Percentiles rank a stretch among this genome's conserved stretches.
Evolutionary conservation across 2,329 filamentous ascomycete species (phyloP).

Genomic region (Fusarium praegraminearum): DNA sequence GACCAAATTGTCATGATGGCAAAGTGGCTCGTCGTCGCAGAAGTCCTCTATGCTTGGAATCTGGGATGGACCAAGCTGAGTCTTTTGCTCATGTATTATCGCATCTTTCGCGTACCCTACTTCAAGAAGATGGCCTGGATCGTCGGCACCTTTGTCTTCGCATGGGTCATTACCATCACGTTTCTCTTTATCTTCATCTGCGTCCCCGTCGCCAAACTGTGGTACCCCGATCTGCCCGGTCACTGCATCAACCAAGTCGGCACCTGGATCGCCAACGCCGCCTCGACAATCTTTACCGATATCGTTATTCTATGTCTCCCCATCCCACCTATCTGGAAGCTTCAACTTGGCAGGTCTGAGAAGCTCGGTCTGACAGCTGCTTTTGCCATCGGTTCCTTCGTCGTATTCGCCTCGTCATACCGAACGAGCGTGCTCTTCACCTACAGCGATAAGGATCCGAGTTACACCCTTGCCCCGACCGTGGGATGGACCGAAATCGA

Average conservation of each 20-base stretch:
- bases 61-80: slow-evolving; percentile 63
- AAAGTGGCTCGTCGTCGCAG: slow-evolving; percentile 61
- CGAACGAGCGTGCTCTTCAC: slow-evolving; percentile 61
- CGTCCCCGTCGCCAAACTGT: slow-evolving; percentile 62
- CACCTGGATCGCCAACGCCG: slow-evolving; percentile 63
- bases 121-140: slow-evolving; percentile 58
- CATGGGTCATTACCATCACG: slow-evolving; percentile 62
- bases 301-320: slow-evolving; percentile 60
- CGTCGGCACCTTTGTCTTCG: slow-evolving; percentile 58
- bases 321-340: slow-evolving; percentile 59
- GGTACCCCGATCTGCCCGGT: slow-evolving; percentile 60
- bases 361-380: slow-evolving; percentile 59
- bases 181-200: slow-evolving; percentile 66
- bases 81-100: slow-evolving; percentile 64
- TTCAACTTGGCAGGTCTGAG: slow-evolving; percentile 56
- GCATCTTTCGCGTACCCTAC: slow-evolving; percentile 61
- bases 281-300: slow-evolving; percentile 61
- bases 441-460: slow-evolving; percentile 55
- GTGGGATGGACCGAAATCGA: slow-evolving; percentile 64
- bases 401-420: slow-evolving; percentile 63
- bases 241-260: slow-evolving; percentile 63
- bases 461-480: slow-evolving; percentile 61
- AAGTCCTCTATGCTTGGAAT: slow-evolving; percentile 62
- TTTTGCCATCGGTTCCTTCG: slow-evolving; percentile 60
- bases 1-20: slow-evolving; percentile 57